Evolutionary conservation across 1,284 basidiomycete genomes (phyloP).

Genomic region (Cutaneotrichosporon cyanovorans): DNA sequence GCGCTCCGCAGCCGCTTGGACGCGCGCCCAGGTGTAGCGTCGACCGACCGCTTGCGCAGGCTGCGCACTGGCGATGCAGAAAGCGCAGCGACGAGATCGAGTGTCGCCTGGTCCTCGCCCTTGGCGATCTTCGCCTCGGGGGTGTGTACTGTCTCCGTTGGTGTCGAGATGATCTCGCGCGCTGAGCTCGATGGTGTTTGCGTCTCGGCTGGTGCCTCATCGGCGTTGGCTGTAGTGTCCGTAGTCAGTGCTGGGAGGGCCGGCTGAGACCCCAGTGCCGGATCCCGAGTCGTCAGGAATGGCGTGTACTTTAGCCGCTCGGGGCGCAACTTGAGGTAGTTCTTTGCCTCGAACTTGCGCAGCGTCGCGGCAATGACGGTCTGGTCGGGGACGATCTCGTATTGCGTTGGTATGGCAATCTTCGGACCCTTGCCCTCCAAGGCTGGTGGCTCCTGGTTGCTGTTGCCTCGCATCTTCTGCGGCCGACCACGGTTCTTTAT

Average conservation of each 20-base stretch:
- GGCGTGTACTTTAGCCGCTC: constrained; percentile 93
- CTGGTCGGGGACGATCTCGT: constrained; percentile 69
- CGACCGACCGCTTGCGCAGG: constrained; percentile 24
- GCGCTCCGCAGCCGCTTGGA: constrained; percentile 8
- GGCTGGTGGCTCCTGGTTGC: neutral
- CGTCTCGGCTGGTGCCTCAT: neutral
- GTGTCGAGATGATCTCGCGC: constrained; percentile 13
- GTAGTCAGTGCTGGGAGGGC: neutral
- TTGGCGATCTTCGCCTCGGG: constrained; percentile 10
- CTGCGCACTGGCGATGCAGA: constrained; percentile 21
- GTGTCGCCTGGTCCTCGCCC: constrained; percentile 35
- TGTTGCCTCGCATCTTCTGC: constrained; percentile 10
- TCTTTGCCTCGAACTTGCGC: constrained; percentile 66
- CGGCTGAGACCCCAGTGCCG: neutral
- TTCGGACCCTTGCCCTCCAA: constrained; percentile 29
- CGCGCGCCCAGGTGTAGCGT: constrained; percentile 1
- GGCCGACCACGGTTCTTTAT: constrained; percentile 8
- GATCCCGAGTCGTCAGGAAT: constrained; percentile 57
- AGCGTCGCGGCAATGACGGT: constrained; percentile 66
- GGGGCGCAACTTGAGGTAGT: constrained; percentile 68
- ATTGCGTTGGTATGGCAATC: constrained; percentile 57
- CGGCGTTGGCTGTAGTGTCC: neutral
- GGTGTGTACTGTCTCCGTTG: constrained; percentile 6
- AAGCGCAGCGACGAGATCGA: constrained; percentile 31
- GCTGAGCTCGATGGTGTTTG: constrained; percentile 6